Base-by-base conservation (phyloP, 2,329 filamentous ascomycete genomes). In the Ophiostoma himal-ulmi region DNA sequence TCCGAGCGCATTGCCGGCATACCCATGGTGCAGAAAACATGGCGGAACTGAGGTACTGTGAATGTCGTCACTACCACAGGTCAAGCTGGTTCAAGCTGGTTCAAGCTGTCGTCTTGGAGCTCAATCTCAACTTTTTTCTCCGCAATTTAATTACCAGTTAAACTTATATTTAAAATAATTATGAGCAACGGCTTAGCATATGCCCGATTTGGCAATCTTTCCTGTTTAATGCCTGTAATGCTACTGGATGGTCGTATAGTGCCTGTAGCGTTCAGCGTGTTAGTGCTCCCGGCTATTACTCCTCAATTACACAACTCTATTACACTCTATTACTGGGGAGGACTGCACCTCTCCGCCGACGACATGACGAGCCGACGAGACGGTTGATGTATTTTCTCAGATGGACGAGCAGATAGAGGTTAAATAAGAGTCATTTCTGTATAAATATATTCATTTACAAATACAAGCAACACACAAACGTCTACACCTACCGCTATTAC, bases 11-110 rank as follows among this genome's bases (percentile, higher is more conserved):
- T 77, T 80, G 80, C 75, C 82, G 82, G 77, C 83, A 86, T 74
- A 85, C 80, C 84, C 83, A 86, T 81, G 82, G 81, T 77, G 81
- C 79, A 75, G 77, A 75, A 71, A 79, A 77, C 80, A 81, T 81
- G 71, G 67, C 77, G 69, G 71, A 54, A 37, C 5, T 20, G 17
- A 13, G 17, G 60, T 39, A 34, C 3, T 64, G 8, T 11, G 2
- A 13, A 14, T 64, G 60, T 10, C 60, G 60, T 64, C 60, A 64
- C 10, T 17, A 44, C 39, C 30, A 30, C 30, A 30, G 30, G 30
- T 30, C 30, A 30, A 30, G 30, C 30, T 30, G 30, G 30, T 57
- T n/a, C 52, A 48, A 14, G 13, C n/a, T 54, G 10, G 7, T 57
- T 8, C 8, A 65, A 65, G 20, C 36, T n/a, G 62, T 6, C 17